Evolutionary conservation across 2,329 filamentous ascomycete species (phyloP).

Genomic region (Incumbomyces delicatus): DNA sequence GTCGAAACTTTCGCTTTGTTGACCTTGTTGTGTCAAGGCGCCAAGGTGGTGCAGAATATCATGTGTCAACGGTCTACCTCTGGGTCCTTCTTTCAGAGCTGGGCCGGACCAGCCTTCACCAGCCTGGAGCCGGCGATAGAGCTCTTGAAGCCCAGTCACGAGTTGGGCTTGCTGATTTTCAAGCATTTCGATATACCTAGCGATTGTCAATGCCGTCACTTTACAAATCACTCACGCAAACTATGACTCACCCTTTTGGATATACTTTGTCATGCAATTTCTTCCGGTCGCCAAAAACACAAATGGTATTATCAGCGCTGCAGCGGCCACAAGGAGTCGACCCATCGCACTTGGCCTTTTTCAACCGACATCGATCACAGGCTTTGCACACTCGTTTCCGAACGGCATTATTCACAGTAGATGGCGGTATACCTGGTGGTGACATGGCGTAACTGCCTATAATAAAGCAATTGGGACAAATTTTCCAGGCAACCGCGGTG

Average conservation of each 20-base stretch:
- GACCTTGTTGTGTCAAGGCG: conserved; percentile 45
- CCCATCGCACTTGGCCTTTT: conserved; percentile 61
- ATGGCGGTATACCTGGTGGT: conserved; percentile 19
- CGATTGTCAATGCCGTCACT: neutral
- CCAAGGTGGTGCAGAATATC: conserved; percentile 53
- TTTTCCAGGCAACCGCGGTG: neutral
- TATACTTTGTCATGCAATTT: conserved; percentile 59
- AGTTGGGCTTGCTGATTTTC: conserved; percentile 56
- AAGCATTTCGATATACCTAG: conserved; percentile 56
- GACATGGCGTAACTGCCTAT: conserved; percentile 16
- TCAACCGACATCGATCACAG: conserved; percentile 55
- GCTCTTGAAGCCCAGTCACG: conserved; percentile 50
- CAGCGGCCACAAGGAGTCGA: conserved; percentile 52
- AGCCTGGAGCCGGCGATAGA: conserved; percentile 45
- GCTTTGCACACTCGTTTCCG: conserved; percentile 58
- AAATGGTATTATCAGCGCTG: conserved; percentile 54
- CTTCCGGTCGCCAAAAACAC: conserved; percentile 56
- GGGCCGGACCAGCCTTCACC: conserved; percentile 49
- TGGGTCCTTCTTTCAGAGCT: conserved; percentile 40
- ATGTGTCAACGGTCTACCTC: conserved; percentile 52
- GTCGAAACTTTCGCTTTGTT: conserved; percentile 45
- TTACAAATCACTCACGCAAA: conserved; percentile 1
- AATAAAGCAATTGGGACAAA: neutral
- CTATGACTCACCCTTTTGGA: conserved; percentile 50
- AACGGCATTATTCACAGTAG: conserved; percentile 22